Base-by-base conservation (phyloP, 2,329 filamentous ascomycete genomes). In the Neofusicoccum parvum region DNA sequence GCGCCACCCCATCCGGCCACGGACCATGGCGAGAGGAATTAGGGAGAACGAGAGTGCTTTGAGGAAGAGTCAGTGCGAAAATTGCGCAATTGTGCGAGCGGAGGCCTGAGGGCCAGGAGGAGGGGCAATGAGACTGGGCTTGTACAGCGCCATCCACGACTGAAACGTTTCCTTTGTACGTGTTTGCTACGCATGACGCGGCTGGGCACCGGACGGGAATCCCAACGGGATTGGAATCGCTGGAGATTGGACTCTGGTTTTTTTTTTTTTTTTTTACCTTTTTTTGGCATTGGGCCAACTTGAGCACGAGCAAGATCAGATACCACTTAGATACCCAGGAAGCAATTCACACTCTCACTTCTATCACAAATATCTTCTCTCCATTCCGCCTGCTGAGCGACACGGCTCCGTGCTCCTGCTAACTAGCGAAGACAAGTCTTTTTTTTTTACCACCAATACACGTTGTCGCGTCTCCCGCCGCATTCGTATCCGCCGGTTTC, bases 141-240 rank as follows among this genome's bases (percentile, higher is more conserved):
- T 58, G 39, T 17, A 32, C 37, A 58, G 27, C 27, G 23, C 34
- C 43, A 15, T 34, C 41, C 9, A 60, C 37, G 53, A 60, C 41
- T 48, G 56, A 60, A 36, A 48, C 56, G 56, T 60, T 60, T 48
- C 39, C 43, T 60, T 60, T 48, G 41, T 60, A 46, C 23, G 46
- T 17, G 53, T 10, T 34, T 45, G 34, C 17, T 17, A 34, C 41
- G 53, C 53, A 58, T 45, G 10, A 34, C 41, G 51, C 51, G 37
- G 39, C 36, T 34, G 12, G 14, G 20, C 6, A 3, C 37, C 23
- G 39, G 53, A 12, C 14, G 10, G 53, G 23, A 3, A 9, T 17
- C 36, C 36, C 36, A n/a, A 37, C 10, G 14, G n/a, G 50, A 14
- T n/a, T 23, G n/a, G 11, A 41, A 3, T 20, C 14, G 7, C 7